Percentiles rank a stretch among this genome's conserved stretches.
Evolutionary conservation across 768 basidiomycete species (phyloP).

Genomic region (Rhodotorula graminis): DNA sequence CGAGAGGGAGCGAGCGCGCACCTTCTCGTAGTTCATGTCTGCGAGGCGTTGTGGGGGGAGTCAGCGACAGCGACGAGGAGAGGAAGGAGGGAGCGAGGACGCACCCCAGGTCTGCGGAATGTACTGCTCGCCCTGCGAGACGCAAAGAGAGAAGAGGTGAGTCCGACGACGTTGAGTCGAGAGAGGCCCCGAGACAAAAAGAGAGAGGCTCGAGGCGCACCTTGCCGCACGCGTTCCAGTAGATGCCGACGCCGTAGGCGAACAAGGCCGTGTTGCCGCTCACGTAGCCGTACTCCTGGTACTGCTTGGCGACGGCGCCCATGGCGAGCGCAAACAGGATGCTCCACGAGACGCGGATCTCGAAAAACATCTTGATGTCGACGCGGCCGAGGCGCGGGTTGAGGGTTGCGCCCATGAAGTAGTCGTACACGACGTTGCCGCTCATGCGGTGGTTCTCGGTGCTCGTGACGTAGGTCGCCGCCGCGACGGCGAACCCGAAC

Average conservation of each 20-base stretch:
- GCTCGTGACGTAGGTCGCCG: conserved; percentile 72
- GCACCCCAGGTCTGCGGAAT: conserved; percentile 92
- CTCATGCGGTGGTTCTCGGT: conserved; percentile 79
- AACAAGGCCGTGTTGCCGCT: conserved; percentile 96
- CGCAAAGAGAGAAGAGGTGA: too few relatives aligned
- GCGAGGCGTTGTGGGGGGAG: background rate
- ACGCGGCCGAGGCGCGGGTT: conserved; percentile 88
- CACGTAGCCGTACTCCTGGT: conserved; percentile 83
- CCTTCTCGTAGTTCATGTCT: conserved; percentile 90
- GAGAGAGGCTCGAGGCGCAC: background rate
- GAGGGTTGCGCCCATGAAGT: conserved; percentile 87
- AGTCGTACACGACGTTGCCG: conserved; percentile 76
- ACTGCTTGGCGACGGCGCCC: conserved; percentile 91
- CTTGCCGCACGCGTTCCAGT: conserved; percentile 78
- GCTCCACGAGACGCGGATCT: conserved; percentile 82
- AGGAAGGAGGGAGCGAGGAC: background rate
- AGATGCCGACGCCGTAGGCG: conserved; percentile 91
- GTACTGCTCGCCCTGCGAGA: conserved; percentile 59
- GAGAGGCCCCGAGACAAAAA: conserved; percentile 8
- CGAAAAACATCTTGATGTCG: conserved; percentile 89
- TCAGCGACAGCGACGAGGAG: background rate
- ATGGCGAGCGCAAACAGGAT: conserved; percentile 88
- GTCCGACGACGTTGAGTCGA: too few relatives aligned
- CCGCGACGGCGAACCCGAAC: conserved; percentile 73
- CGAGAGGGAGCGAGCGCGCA: background rate